Evolutionary conservation across 2,329 filamentous ascomycete species (phyloP).

Genomic region (Colletotrichum agaves): DNA sequence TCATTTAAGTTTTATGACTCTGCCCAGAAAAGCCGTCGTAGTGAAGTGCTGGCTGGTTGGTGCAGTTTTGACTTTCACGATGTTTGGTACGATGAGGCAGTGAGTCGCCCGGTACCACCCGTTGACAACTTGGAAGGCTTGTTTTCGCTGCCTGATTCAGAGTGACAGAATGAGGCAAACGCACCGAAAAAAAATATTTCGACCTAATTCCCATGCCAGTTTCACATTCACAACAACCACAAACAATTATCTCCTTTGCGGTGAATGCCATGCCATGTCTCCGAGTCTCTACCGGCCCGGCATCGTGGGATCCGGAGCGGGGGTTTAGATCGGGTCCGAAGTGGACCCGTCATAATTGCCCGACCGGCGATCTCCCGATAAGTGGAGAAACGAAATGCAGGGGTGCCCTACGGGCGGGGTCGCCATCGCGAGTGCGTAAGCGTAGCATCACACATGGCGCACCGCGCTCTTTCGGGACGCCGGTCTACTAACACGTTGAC

Average conservation of each 20-base stretch:
- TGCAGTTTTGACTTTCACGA: too few relatives aligned
- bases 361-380: slow-evolving; percentile 21
- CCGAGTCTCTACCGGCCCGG: background rate
- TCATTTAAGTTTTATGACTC: too few relatives aligned
- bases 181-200: too few relatives aligned
- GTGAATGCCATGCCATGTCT: background rate
- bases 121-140: too few relatives aligned
- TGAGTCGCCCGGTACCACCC: too few relatives aligned
- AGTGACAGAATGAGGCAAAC: too few relatives aligned
- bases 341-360: background rate
- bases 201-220: too few relatives aligned
- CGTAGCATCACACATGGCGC: slow-evolving; percentile 30
- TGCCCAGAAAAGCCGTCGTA: too few relatives aligned
- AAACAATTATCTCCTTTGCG: background rate
- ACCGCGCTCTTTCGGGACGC: slow-evolving; percentile 13
- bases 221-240: too few relatives aligned
- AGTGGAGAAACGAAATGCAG: slow-evolving; percentile 2
- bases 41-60: too few relatives aligned
- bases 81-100: too few relatives aligned
- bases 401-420: slow-evolving; percentile 30
- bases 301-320: background rate
- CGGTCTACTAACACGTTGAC: slow-evolving; percentile 22
- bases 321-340: slow-evolving; percentile 3
- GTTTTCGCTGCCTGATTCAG: too few relatives aligned
- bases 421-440: background rate